These are phyloP conservation scores for Stachybotrys elegans DNA, from an alignment of 2,329 filamentous ascomycete genomes.

Conservation along the genomic window DNA sequence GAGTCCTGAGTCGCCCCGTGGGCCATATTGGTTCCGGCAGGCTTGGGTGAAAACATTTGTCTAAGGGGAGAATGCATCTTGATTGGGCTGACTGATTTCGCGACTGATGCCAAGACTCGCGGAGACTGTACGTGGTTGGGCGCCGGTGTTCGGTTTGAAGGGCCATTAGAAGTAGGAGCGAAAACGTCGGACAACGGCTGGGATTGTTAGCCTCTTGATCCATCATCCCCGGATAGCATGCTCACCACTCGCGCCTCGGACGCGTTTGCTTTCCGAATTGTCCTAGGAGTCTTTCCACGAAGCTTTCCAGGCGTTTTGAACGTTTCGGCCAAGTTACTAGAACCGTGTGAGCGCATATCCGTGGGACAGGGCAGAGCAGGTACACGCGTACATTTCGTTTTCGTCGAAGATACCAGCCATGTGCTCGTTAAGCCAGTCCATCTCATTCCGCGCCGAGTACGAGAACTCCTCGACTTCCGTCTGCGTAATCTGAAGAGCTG, in stretches of 20 bases:
- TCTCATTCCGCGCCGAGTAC: constrained; percentile 85
- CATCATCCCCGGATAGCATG: constrained; percentile 11
- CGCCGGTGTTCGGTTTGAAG: constrained; percentile 49
- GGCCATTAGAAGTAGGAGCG: constrained; percentile 49
- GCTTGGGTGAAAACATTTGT: constrained; percentile 25
- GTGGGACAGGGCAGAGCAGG: neutral
- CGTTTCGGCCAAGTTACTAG: constrained; percentile 84
- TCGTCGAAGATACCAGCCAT: constrained; percentile 91
- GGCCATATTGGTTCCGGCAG: constrained; percentile 12
- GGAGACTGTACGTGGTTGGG: constrained; percentile 47
- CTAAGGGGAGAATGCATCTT: constrained; percentile 27
- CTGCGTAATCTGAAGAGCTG: constrained; percentile 68
- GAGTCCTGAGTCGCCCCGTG: constrained; percentile 46
- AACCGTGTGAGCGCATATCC: neutral
- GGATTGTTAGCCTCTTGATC: constrained; percentile 17
- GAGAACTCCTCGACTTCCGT: constrained; percentile 90
- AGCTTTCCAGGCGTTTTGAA: constrained; percentile 90
- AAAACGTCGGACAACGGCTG: constrained; percentile 58
- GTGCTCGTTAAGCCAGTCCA: constrained; percentile 98
- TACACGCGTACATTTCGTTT: constrained; percentile 65
- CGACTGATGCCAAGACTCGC: constrained; percentile 53
- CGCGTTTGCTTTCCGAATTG: constrained; percentile 55
- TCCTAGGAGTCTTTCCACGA: constrained; percentile 75
- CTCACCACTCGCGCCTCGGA: constrained; percentile 60
- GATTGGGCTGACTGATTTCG: constrained; percentile 26